A percentile compares a stretch with the other conserved stretches of the same genome.
phyloP scores from a whole-genome alignment of 768 basidiomycete species.

The Hygrophorus pudorinus region DNA sequence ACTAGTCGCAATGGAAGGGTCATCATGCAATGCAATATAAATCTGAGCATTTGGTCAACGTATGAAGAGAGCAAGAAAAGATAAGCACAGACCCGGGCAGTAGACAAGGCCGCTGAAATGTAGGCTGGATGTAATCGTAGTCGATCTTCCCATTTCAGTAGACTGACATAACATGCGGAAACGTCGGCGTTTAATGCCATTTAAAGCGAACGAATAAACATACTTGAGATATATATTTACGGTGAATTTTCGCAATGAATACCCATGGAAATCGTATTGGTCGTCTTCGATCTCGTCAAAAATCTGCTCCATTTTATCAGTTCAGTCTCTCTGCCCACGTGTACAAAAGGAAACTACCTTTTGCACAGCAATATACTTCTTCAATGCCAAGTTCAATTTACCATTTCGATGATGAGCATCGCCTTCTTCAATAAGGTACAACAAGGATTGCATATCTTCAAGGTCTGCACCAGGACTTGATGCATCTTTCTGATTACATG shows the following conservation, averaged over 20 bases:
- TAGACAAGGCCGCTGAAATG: constrained; percentile 59
- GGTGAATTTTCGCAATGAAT: constrained; percentile 83
- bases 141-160: constrained; percentile 75
- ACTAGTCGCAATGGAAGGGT: constrained; percentile 48
- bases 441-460: constrained; percentile 91
- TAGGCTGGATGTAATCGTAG: constrained; percentile 73
- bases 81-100: constrained; percentile 56
- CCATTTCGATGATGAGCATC: constrained; percentile 57
- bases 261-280: constrained; percentile 97
- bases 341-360: constrained; percentile 34
- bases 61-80: not conserved
- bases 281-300: constrained; percentile 90
- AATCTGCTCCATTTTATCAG: constrained; percentile 23
- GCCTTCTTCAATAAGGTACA: constrained; percentile 79
- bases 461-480: constrained; percentile 65
- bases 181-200: not conserved
- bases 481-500: constrained; percentile 69
- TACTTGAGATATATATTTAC: constrained; percentile 81
- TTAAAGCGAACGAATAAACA: constrained; percentile 17
- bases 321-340: not conserved
- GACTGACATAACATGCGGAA: constrained; percentile 34
- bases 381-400: constrained; percentile 69
- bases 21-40: constrained; percentile 61
- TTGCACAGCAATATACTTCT: constrained; percentile 68
- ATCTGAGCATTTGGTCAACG: constrained; percentile 37